Percentiles rank a stretch among this genome's conserved stretches.
Evolutionary conservation across 768 basidiomycete species (phyloP).

Genomic region (Pholiota microspora): DNA sequence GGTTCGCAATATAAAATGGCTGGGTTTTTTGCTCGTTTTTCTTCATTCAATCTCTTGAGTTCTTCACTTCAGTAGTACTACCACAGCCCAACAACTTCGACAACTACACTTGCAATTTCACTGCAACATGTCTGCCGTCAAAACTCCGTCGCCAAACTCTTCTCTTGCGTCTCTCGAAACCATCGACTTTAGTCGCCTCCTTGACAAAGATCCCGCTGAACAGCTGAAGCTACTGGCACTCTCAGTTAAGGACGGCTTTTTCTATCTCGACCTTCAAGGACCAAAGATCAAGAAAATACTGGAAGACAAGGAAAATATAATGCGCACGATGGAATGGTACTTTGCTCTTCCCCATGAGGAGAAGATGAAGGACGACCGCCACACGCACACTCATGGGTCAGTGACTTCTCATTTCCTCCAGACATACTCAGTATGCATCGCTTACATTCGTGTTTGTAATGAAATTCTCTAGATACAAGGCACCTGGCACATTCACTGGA

Average conservation of each 20-base stretch:
- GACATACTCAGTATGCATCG: too few relatives aligned
- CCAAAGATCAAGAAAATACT: constrained; percentile 1
- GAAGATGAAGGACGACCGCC: constrained; percentile 6
- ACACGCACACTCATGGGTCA: constrained; percentile 10
- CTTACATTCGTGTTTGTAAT: background rate
- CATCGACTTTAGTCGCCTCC: constrained; percentile 8
- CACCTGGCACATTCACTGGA: constrained; percentile 9
- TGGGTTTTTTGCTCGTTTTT: too few relatives aligned
- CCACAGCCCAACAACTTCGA: too few relatives aligned
- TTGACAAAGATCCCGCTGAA: constrained; percentile 1
- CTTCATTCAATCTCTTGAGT: too few relatives aligned
- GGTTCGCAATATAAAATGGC: too few relatives aligned
- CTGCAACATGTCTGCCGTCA: background rate
- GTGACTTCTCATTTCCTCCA: background rate
- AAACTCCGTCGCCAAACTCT: constrained; percentile 3
- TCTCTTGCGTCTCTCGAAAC: constrained; percentile 6
- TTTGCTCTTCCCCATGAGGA: constrained; percentile 7
- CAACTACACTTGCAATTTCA: too few relatives aligned
- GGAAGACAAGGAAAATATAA: constrained; percentile 3
- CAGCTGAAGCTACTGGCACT: constrained; percentile 7
- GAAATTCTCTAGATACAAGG: background rate
- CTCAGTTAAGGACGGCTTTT: constrained; percentile 8
- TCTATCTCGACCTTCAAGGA: constrained; percentile 8
- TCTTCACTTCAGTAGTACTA: too few relatives aligned
- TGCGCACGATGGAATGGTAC: constrained; percentile 10